phyloP scores from a whole-genome alignment of 345 rosid species.

The Aquilaria yunnanensis region DNA sequence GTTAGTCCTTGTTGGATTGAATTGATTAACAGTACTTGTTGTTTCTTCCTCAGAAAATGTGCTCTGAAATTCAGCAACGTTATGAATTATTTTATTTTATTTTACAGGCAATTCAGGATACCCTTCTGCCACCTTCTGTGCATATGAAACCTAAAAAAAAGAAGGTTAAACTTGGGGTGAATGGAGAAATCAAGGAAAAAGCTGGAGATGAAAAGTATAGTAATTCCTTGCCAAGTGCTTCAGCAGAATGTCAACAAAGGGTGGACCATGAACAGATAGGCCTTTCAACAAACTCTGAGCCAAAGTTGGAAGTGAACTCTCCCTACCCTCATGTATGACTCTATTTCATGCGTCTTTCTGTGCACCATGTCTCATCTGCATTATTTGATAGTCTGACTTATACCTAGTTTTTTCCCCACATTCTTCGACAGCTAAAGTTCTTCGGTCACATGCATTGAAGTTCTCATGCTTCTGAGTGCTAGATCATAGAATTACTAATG shows the following conservation, averaged over 20 bases:
- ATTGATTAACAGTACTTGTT: too few species aligned
- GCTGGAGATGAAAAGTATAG: constrained; percentile 14
- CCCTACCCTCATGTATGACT: constrained; percentile 37
- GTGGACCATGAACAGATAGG: constrained; percentile 13
- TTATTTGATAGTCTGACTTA: too few species aligned
- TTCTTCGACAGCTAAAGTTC: too few species aligned
- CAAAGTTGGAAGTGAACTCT: constrained; percentile 19
- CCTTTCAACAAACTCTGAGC: constrained; percentile 15
- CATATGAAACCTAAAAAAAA: constrained; percentile 41
- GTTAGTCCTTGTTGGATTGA: too few species aligned
- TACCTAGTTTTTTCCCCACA: too few species aligned
- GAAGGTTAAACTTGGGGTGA: constrained; percentile 26
- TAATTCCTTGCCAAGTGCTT: constrained; percentile 13
- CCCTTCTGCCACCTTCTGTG: constrained; percentile 69
- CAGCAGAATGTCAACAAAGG: constrained; percentile 24
- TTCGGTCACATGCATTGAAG: too few species aligned
- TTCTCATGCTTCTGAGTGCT: too few species aligned
- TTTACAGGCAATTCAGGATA: constrained; percentile 70
- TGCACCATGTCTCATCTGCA: background rate
- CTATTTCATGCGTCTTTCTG: background rate
- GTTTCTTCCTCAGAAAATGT: too few species aligned
- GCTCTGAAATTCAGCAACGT: too few species aligned
- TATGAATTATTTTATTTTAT: background rate
- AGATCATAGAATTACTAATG: too few species aligned
- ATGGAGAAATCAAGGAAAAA: constrained; percentile 36